phyloP scores from a whole-genome alignment of 1,284 basidiomycete species.

The Fomitopsis palustris region DNA sequence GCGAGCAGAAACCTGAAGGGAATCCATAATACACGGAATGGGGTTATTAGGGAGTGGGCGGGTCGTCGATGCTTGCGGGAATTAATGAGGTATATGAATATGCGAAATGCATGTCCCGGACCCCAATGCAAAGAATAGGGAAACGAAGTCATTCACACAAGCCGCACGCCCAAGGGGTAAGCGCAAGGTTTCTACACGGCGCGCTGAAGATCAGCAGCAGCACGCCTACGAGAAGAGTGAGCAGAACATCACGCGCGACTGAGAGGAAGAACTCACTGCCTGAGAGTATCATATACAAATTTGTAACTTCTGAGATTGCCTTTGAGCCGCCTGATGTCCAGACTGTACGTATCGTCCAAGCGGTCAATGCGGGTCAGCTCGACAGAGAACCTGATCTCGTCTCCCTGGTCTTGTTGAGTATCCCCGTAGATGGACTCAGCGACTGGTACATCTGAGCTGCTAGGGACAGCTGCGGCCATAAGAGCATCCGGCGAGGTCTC shows the following conservation, averaged over 20 bases:
- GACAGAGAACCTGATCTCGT: slow-evolving; percentile 91
- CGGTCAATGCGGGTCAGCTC: slow-evolving; percentile 88
- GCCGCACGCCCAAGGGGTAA: not conserved
- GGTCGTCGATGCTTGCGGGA: not conserved
- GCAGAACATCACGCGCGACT: slow-evolving; percentile 5
- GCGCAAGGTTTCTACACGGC: slow-evolving; percentile 13
- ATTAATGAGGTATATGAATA: slow-evolving; percentile 5
- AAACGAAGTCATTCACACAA: not conserved
- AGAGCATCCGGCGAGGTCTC: slow-evolving; percentile 23
- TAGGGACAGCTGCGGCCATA: slow-evolving; percentile 24
- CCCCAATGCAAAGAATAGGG: slow-evolving; percentile 1
- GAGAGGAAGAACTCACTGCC: slow-evolving; percentile 61
- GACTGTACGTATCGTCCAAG: slow-evolving; percentile 81
- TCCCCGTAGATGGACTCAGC: slow-evolving; percentile 77
- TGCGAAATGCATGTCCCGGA: slow-evolving; percentile 1
- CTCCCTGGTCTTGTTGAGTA: slow-evolving; percentile 72
- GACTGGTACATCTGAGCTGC: slow-evolving; percentile 19
- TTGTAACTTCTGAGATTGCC: slow-evolving; percentile 94
- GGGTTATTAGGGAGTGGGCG: not conserved
- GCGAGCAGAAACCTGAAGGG: slow-evolving; percentile 4
- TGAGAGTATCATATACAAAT: slow-evolving; percentile 86
- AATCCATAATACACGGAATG: slow-evolving; percentile 1
- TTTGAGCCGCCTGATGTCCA: slow-evolving; percentile 89
- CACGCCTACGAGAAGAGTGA: slow-evolving; percentile 32
- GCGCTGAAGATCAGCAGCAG: slow-evolving; percentile 37